These are phyloP conservation scores for Ephemerocybe angulata DNA, from an alignment of 768 basidiomycete genomes.

Conservation along the genomic window DNA sequence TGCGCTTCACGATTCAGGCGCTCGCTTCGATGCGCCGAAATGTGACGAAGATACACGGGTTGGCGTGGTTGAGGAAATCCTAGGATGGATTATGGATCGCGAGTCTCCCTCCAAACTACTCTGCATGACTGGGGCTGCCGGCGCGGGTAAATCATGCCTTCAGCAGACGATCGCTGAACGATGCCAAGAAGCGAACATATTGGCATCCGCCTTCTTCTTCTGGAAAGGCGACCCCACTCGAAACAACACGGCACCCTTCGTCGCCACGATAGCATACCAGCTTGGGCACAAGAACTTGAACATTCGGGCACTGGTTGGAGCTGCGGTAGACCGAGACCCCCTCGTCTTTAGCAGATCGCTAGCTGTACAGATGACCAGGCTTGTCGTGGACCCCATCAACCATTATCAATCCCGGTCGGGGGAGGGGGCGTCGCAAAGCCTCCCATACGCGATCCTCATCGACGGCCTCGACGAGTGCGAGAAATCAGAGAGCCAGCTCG, in stretches of 20 bases:
- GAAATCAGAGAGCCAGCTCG: not conserved
- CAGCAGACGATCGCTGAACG: constrained; percentile 11
- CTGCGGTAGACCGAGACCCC: not conserved
- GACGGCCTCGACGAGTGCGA: constrained; percentile 7
- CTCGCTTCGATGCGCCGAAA: constrained; percentile 8
- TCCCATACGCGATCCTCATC: constrained; percentile 1
- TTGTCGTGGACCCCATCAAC: not conserved
- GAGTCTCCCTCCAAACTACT: not conserved
- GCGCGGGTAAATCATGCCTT: constrained; percentile 3
- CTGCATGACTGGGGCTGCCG: not conserved
- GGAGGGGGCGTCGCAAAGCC: not conserved
- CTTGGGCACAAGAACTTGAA: not conserved
- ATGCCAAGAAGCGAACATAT: not conserved
- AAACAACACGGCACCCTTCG: constrained; percentile 9
- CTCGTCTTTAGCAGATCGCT: not conserved
- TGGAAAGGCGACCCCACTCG: not conserved
- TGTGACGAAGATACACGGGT: constrained; percentile 9
- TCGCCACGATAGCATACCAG: not conserved
- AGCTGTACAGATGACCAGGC: not conserved
- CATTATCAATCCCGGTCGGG: not conserved
- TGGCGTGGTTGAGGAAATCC: not conserved
- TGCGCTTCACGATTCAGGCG: constrained; percentile 1
- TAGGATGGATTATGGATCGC: not conserved
- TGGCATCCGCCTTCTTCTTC: constrained; percentile 13
- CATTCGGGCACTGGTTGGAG: not conserved